phyloP scores from a whole-genome alignment of 176 grass and related monocot genomes.

The Rhynchospora pubera region DNA sequence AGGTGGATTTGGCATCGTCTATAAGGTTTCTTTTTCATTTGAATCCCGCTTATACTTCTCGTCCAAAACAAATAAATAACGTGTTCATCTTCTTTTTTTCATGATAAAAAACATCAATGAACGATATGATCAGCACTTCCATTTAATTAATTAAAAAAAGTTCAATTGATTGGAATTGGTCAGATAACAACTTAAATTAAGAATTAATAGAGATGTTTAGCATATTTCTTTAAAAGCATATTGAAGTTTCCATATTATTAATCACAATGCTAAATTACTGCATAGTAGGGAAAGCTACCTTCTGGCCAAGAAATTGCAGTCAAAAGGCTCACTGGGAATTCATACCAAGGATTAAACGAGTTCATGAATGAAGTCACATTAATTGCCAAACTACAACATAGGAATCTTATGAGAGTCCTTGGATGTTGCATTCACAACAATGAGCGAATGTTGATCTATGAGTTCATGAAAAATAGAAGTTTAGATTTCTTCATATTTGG shows the following conservation, averaged over 20 bases:
- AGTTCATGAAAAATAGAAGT: constrained; percentile 66
- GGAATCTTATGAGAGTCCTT: constrained; percentile 52
- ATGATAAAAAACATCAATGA: no score
- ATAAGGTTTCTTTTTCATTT: constrained; percentile 30
- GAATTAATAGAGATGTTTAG: no score
- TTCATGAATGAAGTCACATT: constrained; percentile 62
- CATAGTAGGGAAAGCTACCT: constrained; percentile 28
- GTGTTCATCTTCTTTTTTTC: no score
- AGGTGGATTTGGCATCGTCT: constrained; percentile 54
- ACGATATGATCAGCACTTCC: no score
- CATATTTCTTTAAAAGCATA: no score
- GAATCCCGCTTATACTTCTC: neutral
- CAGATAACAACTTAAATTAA: no score
- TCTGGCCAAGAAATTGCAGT: constrained; percentile 49
- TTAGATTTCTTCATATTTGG: constrained; percentile 53
- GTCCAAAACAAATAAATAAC: neutral
- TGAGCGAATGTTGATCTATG: constrained; percentile 45
- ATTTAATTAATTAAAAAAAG: no score
- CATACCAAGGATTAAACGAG: constrained; percentile 35
- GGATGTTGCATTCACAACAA: constrained; percentile 43
- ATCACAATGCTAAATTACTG: no score
- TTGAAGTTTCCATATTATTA: no score
- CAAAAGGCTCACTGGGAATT: constrained; percentile 39
- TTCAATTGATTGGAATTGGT: no score
- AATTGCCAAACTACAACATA: constrained; percentile 54